Base-by-base conservation (phyloP, 139 green algal genomes). In the Chlamydomonas asymmetrica region DNA sequence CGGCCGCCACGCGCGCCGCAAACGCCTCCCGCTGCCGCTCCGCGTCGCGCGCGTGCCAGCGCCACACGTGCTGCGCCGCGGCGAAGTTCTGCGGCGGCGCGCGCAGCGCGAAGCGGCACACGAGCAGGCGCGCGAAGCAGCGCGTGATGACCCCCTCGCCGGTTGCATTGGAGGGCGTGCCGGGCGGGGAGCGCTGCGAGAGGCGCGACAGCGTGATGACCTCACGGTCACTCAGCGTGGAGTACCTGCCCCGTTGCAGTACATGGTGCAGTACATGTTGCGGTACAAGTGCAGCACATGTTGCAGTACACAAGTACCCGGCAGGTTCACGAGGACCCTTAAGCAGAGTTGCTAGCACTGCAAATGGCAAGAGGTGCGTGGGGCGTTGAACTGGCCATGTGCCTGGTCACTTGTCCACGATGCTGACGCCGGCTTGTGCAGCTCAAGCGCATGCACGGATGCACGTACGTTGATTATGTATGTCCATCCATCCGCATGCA, bases 111-210 rank as follows among this genome's bases (percentile, higher is more conserved):
- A n/a, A n/a, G n/a, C n/a, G n/a, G n/a, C n/a, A n/a, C n/a, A n/a
- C n/a, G n/a, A n/a, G 45, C 45, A 76, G 5, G 6, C 7, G n/a
- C 39, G 66, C 70, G 59, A 76, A 76, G 41, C 70, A 76, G 31
- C 70, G 70, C 2, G 67, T 25, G 54, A 68, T 56, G 3, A 35
- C 43, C 27, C 70, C 56, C 41, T 76, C 70, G 37, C 56, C 59
- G 20, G 70, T 76, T 20, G 59, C 70, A 29, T 76, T 76, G 40
- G 70, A 31, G 7, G 70, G 39, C 9, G 31, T 60, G 57, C 49
- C 57, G 3, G 39, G 13, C 1, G 40, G 22, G 31, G 35, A 35
- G 13, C 70, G 70, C 7, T 56, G 35, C 6, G 70, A 76, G 40
- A 76, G 39, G 56, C 67, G 31, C 8, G 50, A 66, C 7, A 76